These are phyloP conservation scores for Anthracocystis walkeri DNA, from an alignment of 1,284 basidiomycete species.

Conservation along the genomic window DNA sequence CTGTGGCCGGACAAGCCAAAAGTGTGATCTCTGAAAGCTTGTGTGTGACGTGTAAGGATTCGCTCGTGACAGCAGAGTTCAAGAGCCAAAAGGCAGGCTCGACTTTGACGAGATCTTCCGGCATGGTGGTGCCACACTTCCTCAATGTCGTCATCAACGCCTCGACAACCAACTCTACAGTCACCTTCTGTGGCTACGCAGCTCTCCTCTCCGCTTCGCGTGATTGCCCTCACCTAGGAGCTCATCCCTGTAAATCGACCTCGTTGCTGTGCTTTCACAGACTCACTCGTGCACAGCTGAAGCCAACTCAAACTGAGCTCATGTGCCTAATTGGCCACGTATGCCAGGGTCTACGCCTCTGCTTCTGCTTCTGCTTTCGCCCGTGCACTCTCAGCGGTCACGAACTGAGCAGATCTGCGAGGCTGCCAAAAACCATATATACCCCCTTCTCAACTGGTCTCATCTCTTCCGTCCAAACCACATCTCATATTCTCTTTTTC, in stretches of 20 bases:
- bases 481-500: constrained; percentile 3
- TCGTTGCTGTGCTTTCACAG: neutral
- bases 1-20: no score
- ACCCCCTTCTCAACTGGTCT: neutral
- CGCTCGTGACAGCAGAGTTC: no score
- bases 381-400: neutral
- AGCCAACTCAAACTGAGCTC: neutral
- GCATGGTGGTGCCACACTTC: constrained; percentile 4
- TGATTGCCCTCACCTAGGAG: neutral
- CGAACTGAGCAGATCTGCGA: neutral
- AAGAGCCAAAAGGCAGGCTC: no score
- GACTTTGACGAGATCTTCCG: constrained; percentile 4
- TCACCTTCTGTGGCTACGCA: no score
- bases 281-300: neutral
- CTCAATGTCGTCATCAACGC: constrained; percentile 25
- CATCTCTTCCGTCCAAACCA: neutral
- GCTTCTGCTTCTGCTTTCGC: neutral
- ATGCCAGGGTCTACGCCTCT: neutral
- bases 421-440: constrained; percentile 33
- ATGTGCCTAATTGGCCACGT: neutral
- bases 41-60: constrained; percentile 5
- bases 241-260: no score
- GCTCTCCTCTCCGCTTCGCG: neutral
- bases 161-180: no score
- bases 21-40: neutral